phyloP scores from a whole-genome alignment of 108 stramenopile genomes.

The Hondaea fermentalgiana region DNA sequence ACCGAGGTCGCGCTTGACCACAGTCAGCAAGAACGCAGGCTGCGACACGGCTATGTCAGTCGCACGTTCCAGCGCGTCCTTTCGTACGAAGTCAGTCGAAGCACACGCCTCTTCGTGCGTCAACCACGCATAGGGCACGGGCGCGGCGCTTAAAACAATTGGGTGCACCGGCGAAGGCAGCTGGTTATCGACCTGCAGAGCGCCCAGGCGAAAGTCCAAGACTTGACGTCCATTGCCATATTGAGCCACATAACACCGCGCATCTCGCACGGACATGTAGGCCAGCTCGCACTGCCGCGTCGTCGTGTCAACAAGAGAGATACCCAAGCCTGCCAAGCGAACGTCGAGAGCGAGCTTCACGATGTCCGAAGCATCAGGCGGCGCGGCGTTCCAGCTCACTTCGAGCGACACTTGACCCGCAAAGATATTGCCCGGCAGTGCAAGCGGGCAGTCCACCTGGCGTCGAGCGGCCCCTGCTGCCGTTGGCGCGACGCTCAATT shows the following conservation, averaged over 20 bases:
- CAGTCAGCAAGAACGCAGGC: not conserved
- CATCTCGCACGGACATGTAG: not conserved
- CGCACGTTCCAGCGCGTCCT: not conserved
- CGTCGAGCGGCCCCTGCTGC: not conserved
- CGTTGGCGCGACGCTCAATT: not conserved
- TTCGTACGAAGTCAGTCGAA: not conserved
- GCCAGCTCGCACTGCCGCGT: not conserved
- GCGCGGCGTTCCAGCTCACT: not conserved
- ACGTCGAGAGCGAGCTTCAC: not conserved
- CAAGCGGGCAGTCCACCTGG: not conserved
- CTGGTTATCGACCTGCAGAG: not conserved
- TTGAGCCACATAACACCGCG: not conserved
- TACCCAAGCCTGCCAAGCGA: not conserved
- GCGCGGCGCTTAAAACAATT: not conserved
- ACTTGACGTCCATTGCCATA: not conserved
- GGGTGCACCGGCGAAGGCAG: not conserved
- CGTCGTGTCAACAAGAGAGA: not conserved
- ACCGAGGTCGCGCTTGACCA: not conserved
- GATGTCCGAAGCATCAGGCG: not conserved
- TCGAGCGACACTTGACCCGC: not conserved
- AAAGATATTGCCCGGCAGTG: not conserved
- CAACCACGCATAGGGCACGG: not conserved
- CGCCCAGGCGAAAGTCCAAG: not conserved
- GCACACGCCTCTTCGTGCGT: not conserved
- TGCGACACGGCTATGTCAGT: not conserved